Percentiles rank a stretch among this genome's conserved stretches.
phyloP scores from a whole-genome alignment of 1,284 basidiomycete genomes.

The Trichosporon asahii region DNA sequence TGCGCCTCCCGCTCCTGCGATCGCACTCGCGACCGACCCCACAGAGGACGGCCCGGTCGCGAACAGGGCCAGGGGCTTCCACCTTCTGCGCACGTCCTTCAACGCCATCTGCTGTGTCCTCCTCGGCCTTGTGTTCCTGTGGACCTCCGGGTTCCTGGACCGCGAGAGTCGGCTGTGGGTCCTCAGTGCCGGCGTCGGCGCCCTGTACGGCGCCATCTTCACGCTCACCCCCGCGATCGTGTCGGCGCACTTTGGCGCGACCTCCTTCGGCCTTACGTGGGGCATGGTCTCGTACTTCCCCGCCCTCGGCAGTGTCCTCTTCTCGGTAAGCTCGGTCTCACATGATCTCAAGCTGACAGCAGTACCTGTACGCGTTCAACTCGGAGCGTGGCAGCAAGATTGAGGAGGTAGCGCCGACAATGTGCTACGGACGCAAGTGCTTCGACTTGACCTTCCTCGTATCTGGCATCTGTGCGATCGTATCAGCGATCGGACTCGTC shows the following conservation, averaged over 20 bases:
- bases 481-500: constrained; percentile 36
- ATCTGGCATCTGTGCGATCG: constrained; percentile 38
- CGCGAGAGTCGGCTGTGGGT: constrained; percentile 44
- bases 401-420: constrained; percentile 26
- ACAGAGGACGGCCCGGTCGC: constrained; percentile 20
- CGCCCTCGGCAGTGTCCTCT: constrained; percentile 47
- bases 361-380: constrained; percentile 13
- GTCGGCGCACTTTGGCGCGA: constrained; percentile 49
- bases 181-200: constrained; percentile 45
- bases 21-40: constrained; percentile 23
- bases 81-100: constrained; percentile 39
- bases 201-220: constrained; percentile 50
- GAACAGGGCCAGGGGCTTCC: constrained; percentile 28
- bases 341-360: not conserved
- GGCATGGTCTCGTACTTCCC: constrained; percentile 51
- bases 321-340: constrained; percentile 44
- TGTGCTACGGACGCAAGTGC: constrained; percentile 47
- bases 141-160: constrained; percentile 36
- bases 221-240: constrained; percentile 48
- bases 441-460: constrained; percentile 44
- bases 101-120: constrained; percentile 35
- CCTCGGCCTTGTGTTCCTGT: constrained; percentile 42
- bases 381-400: constrained; percentile 32
- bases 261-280: constrained; percentile 52
- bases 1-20: constrained; percentile 36